These are phyloP conservation scores for Keithomyces neogunnii DNA, from an alignment of 2,329 filamentous ascomycete species.

Conservation along the genomic window DNA sequence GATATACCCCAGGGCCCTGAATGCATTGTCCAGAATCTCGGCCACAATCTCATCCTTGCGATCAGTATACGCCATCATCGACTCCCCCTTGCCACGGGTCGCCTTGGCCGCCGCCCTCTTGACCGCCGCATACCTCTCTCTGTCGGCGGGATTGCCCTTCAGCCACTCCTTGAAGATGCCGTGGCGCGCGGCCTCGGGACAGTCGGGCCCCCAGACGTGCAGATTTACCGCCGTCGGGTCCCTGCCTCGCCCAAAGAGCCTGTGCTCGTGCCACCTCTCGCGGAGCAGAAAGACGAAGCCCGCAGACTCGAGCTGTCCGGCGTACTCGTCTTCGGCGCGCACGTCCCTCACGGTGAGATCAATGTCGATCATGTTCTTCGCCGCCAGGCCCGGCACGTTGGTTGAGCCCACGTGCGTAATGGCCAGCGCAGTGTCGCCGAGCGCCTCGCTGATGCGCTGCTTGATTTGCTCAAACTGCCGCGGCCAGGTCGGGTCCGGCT, in stretches of 20 bases:
- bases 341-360: constrained; percentile 36
- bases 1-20: constrained; percentile 6
- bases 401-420: constrained; percentile 44
- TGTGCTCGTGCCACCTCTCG: constrained; percentile 42
- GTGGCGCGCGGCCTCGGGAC: constrained; percentile 32
- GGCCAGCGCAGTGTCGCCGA: constrained; percentile 18
- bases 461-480: background rate
- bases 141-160: constrained; percentile 23
- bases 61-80: constrained; percentile 27
- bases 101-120: constrained; percentile 28
- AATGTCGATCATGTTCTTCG: constrained; percentile 44
- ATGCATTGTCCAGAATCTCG: constrained; percentile 24
- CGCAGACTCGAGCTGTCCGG: constrained; percentile 28
- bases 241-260: constrained; percentile 33
- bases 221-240: constrained; percentile 28
- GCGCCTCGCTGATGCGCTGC: background rate
- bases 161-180: constrained; percentile 35
- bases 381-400: constrained; percentile 37
- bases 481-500: constrained; percentile 2
- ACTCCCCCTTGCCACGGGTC: constrained; percentile 20
- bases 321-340: constrained; percentile 32
- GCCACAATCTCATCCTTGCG: constrained; percentile 30
- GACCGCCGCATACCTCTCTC: constrained; percentile 28
- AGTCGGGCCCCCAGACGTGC: constrained; percentile 38
- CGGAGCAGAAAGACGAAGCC: constrained; percentile 38